Base-by-base conservation (phyloP, 2,329 filamentous ascomycete genomes). In the Cladobotryum mycophilum region DNA sequence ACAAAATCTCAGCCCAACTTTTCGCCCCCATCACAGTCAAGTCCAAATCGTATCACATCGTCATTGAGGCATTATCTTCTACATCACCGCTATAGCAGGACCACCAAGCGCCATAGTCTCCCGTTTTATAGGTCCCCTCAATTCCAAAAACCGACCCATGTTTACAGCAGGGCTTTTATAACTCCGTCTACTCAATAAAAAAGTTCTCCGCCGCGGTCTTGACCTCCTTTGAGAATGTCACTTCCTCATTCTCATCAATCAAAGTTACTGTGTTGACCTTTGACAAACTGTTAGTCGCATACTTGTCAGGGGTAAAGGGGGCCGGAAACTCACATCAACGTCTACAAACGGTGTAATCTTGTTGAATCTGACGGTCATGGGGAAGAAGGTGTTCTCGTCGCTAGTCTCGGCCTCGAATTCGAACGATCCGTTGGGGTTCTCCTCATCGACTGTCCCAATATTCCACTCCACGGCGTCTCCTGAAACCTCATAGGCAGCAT, bases 321-420 rank as follows among this genome's bases (percentile, higher is more conserved):
- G 4, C 3, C 14, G 13, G 5, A 7, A 55, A 80, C 86, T 85
- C 76, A 97, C 92, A 73, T 96, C 90, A 56, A 99, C 88, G 62
- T 96, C 89, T 46, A 97, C 80, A 68, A 89, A 96, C 25, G 93
- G 92, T 52, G 79, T 82, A 40, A 82, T 80, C 79, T 95, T 96
- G 56, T 82, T 85, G 71, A 99, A 99, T 49, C 84, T 81, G 54
- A 97, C 84, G 48, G 81, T 86, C 91, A 99, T 97, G 1, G 93
- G 93, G 83, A 99, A 99, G 75, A 97, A 97, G 61, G 96, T 91
- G 51, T 89, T 85, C 66, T 97, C 93, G 58, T 91, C 88, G 49
- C 84, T 81, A 11, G 88, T 88, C 67, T 88, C 84, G 1, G 90
- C 89, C 70, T 97, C 93, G 59, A 99, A 97, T 68, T 99, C 93